These are phyloP conservation scores for Moricandia moricandioides DNA, from an alignment of 345 rosid species.

Conservation along the genomic window DNA sequence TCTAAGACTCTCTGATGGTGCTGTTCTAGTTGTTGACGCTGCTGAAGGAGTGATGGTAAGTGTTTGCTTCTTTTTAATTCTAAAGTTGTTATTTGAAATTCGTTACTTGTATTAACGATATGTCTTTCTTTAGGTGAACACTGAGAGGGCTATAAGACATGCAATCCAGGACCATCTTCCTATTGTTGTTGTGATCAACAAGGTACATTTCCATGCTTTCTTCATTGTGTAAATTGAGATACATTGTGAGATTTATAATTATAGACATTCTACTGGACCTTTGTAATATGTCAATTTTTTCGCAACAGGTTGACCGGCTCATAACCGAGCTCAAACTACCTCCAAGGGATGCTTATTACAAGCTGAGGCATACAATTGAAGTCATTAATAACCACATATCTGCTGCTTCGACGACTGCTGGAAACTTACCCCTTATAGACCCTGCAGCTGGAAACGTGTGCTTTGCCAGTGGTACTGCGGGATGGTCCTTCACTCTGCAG, in stretches of 20 bases:
- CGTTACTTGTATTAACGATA: neutral
- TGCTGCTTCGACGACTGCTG: slow-evolving; percentile 86
- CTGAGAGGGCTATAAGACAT: slow-evolving; percentile 97
- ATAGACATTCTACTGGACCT: slow-evolving; percentile 6
- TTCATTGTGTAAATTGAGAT: neutral
- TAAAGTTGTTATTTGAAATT: neutral
- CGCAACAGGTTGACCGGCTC: slow-evolving; percentile 81
- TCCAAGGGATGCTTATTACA: slow-evolving; percentile 95
- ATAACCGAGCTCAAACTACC: slow-evolving; percentile 96
- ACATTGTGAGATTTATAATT: neutral
- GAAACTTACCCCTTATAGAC: slow-evolving; percentile 75
- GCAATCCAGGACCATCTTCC: slow-evolving; percentile 95
- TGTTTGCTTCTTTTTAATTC: neutral
- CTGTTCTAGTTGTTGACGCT: slow-evolving; percentile 91
- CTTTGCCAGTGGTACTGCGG: slow-evolving; percentile 91
- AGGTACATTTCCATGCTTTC: slow-evolving; percentile 45
- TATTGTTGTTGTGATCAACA: slow-evolving; percentile 91
- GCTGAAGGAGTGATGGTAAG: slow-evolving; percentile 80
- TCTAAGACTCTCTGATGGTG: slow-evolving; percentile 87
- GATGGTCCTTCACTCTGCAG: slow-evolving; percentile 97
- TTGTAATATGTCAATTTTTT: slow-evolving; percentile 1
- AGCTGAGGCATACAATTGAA: slow-evolving; percentile 92
- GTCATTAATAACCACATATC: slow-evolving; percentile 90
- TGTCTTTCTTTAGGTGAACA: slow-evolving; percentile 58
- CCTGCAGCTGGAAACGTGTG: slow-evolving; percentile 93